Evolutionary conservation across 257 asterid genomes (phyloP).

Genomic region (Nicotiana tomentosiformis): DNA sequence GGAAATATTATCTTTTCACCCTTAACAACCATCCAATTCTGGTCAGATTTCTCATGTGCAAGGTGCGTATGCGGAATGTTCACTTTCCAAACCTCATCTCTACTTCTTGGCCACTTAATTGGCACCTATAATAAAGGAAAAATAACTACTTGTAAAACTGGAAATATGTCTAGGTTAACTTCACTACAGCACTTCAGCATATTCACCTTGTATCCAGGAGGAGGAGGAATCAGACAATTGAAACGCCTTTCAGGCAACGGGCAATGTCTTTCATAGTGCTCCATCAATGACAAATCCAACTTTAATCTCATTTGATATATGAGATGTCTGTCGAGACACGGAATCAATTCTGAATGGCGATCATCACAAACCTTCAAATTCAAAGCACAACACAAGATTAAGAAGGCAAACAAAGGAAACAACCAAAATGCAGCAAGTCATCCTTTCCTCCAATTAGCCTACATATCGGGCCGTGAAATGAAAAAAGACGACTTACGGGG

Average conservation of each 20-base stretch:
- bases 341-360: slow-evolving; percentile 93
- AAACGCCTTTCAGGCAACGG: slow-evolving; percentile 82
- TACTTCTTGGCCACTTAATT: slow-evolving; percentile 90
- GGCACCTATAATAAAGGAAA: slow-evolving; percentile 44
- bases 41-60: slow-evolving; percentile 92
- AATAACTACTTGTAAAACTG: neutral
- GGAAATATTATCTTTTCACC: slow-evolving; percentile 79
- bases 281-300: slow-evolving; percentile 92
- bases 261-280: slow-evolving; percentile 98
- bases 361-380: slow-evolving; percentile 79
- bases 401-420: neutral
- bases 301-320: slow-evolving; percentile 86
- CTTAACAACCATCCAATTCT: slow-evolving; percentile 96
- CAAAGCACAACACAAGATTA: slow-evolving; percentile 11
- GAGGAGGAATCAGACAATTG: slow-evolving; percentile 95
- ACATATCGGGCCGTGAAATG: neutral
- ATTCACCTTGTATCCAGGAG: slow-evolving; percentile 84
- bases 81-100: slow-evolving; percentile 92
- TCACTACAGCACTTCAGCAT: neutral
- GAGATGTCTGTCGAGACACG: slow-evolving; percentile 92
- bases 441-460: neutral
- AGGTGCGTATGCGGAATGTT: slow-evolving; percentile 96
- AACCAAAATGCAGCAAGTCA: neutral
- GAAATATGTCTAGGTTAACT: neutral
- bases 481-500: neutral